Evolutionary conservation across 768 basidiomycete species (phyloP).

Genomic region (Amanita pallidorosea): DNA sequence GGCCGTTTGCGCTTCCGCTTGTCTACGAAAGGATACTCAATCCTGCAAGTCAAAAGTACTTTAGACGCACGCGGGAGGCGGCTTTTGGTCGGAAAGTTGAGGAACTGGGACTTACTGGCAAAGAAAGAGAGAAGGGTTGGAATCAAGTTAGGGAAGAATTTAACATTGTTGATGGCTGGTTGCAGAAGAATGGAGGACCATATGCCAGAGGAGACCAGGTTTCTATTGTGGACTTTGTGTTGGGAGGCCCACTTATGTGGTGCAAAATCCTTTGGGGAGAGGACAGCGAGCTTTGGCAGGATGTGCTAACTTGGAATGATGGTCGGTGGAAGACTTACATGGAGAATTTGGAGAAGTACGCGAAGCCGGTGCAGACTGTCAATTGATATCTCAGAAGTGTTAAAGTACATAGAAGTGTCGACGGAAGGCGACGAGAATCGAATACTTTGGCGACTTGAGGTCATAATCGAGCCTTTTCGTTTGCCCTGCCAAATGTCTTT

Average conservation of each 20-base stretch:
- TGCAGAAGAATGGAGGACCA: conserved; percentile 5
- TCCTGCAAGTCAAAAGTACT: conserved; percentile 7
- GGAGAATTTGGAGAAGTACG: conserved; percentile 8
- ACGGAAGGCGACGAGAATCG: background rate
- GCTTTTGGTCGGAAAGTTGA: conserved; percentile 5
- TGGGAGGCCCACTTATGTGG: conserved; percentile 3
- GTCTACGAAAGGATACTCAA: conserved; percentile 2
- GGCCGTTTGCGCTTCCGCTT: conserved; percentile 4
- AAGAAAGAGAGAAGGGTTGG: conserved; percentile 1
- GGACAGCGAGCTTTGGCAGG: conserved; percentile 9
- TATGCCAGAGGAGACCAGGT: conserved; percentile 5
- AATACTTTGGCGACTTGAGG: background rate
- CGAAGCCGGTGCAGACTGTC: background rate
- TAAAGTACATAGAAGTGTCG: background rate
- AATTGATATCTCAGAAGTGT: background rate
- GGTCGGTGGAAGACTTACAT: conserved; percentile 7
- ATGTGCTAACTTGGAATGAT: conserved; percentile 7
- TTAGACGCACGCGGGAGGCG: conserved; percentile 4
- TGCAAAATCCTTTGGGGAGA: conserved; percentile 6
- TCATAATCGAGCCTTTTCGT: background rate
- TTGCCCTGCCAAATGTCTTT: background rate
- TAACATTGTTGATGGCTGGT: conserved; percentile 2
- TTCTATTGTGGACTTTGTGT: conserved; percentile 7
- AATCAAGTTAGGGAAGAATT: conserved; percentile 5
- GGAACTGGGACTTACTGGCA: background rate